These are phyloP conservation scores for Eutrema heterophyllum DNA, from an alignment of 345 rosid genomes.

Conservation along the genomic window DNA sequence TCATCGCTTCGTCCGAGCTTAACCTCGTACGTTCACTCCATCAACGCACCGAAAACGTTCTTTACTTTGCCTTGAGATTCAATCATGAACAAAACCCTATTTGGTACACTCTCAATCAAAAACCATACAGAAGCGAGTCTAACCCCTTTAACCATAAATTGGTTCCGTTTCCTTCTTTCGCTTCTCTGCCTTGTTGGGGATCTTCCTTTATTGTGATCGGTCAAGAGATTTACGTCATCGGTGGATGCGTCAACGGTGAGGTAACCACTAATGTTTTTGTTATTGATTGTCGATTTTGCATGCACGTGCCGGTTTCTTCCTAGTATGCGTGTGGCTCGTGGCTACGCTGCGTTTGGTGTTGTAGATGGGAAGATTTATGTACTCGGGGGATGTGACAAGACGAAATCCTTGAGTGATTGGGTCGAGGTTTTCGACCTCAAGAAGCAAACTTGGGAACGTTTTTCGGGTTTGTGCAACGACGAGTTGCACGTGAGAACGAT, in stretches of 20 bases:
- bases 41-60: background rate
- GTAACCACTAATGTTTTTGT: background rate
- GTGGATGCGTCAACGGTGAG: conserved; percentile 1
- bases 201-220: background rate
- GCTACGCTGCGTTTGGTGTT: conserved; percentile 32
- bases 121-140: background rate
- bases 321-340: conserved; percentile 1
- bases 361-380: conserved; percentile 48
- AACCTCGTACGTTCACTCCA: background rate
- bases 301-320: background rate
- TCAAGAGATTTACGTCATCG: conserved; percentile 1
- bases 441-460: conserved; percentile 33
- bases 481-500: background rate
- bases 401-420: conserved; percentile 40
- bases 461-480: background rate
- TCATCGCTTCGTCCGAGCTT: background rate
- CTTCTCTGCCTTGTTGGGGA: conserved; percentile 5
- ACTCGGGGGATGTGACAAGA: conserved; percentile 57
- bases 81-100: background rate
- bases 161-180: background rate
- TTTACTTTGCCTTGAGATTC: conserved; percentile 1
- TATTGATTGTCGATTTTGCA: background rate
- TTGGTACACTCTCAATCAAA: conserved; percentile 4
- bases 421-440: conserved; percentile 47
- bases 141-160: background rate